Base-by-base conservation (phyloP, 345 rosid genomes). In the Anastatica hierochuntica region DNA sequence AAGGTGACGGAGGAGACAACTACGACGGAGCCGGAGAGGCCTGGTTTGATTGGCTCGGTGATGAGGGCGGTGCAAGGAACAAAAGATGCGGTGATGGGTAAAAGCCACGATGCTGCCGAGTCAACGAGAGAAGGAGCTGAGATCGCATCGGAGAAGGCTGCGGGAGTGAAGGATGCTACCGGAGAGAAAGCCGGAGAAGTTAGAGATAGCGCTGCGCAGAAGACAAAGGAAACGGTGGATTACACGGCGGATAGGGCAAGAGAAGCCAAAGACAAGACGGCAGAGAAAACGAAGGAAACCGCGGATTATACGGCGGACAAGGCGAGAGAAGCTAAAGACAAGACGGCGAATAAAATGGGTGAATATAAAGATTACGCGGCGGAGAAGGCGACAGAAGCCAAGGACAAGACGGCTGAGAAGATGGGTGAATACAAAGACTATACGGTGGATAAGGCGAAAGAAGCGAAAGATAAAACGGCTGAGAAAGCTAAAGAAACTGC, bases 61-160 rank as follows among this genome's bases (percentile, higher is more conserved):
- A 40, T 85, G 41, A 74, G 58, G 54, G 79, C 78, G 6, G 79
- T 89, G 18, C 72, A 77, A 1, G 84, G 66, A 27, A 79, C 85
- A 0, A 85, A 72, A 60, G 92, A 76, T 1, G 89, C 75, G 1
- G 78, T 76, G 20, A 74, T 77, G 0, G 95, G 89, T 1, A 85
- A 83, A 66, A 65, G 47, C 24, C 14, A 50, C 7, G 36, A 53
- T 4, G 47, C 62, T 13, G 46, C 63, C 8, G 63, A 60, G 8
- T 30, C 62, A 19, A 51, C 66, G 14, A 62, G 24, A 51, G 13
- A 42, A 0, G 58, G 56, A 52, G 51, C 63, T 0, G 39, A 56
- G 3, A 26, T 14, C 14, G 66, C 67, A 1, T 62, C 59, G 0
- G 68, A 68, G 20, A 62, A 69, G 49, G 71, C 55, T 5, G 54